Conservation (phyloP, 768 basidiomycete species). For the Auricularia auricula-judae region DNA sequence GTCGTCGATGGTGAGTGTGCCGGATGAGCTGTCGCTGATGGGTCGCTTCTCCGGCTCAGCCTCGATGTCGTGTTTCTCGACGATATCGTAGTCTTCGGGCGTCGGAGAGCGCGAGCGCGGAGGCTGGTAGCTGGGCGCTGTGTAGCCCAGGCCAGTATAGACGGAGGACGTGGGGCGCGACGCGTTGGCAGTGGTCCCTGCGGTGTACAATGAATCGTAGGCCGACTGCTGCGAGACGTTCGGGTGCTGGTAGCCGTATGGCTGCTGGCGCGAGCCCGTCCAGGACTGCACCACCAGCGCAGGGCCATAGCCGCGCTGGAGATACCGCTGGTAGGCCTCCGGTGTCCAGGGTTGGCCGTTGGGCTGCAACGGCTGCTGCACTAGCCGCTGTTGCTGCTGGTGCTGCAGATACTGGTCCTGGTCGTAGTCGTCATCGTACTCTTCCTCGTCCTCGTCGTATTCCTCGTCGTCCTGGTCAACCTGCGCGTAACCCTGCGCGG, state of each 20-base stretch:
- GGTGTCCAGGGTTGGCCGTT: too few species aligned
- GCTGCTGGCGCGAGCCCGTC: neutral
- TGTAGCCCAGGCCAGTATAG: neutral
- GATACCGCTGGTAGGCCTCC: neutral
- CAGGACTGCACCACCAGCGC: neutral
- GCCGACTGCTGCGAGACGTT: neutral
- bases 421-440: neutral
- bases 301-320: neutral
- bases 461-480: neutral
- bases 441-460: neutral
- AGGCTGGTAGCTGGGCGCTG: conserved; percentile 26
- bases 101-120: conserved; percentile 69
- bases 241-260: neutral
- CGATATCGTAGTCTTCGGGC: conserved; percentile 49
- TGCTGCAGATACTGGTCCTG: neutral
- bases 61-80: conserved; percentile 1
- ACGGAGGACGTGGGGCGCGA: neutral
- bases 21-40: neutral
- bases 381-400: neutral
- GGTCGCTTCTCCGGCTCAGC: neutral
- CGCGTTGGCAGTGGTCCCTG: neutral
- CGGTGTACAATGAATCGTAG: neutral
- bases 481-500: neutral
- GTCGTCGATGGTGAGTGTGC: conserved; percentile 1
- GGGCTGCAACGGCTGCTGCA: too few species aligned